Evolutionary conservation across 2,329 filamentous ascomycete genomes (phyloP).

Genomic region (Boeremia lycopersici): DNA sequence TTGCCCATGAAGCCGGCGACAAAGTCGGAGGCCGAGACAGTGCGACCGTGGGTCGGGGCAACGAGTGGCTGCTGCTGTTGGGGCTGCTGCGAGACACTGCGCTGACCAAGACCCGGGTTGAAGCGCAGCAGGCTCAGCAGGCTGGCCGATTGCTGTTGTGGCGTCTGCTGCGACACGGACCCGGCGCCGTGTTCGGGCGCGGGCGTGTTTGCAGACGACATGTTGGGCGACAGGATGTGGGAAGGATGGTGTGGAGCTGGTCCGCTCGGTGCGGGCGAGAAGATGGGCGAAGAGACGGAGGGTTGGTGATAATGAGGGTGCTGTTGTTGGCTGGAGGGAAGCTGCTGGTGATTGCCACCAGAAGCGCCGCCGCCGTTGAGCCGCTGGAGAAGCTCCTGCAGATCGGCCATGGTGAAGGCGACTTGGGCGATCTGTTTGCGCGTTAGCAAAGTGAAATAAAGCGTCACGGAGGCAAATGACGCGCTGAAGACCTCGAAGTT

Average conservation of each 20-base stretch:
- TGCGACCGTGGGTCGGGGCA: conserved; percentile 38
- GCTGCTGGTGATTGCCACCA: conserved; percentile 28
- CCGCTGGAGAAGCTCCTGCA: conserved; percentile 53
- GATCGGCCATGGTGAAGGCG: conserved; percentile 48
- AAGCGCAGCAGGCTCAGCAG: conserved; percentile 71
- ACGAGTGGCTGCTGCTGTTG: conserved; percentile 22
- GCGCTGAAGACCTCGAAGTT: conserved; percentile 2
- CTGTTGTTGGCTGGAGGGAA: conserved; percentile 31
- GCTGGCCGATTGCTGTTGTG: conserved; percentile 56
- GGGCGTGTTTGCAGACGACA: conserved; percentile 53
- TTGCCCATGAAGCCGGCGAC: conserved; percentile 62
- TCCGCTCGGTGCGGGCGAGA: conserved; percentile 60
- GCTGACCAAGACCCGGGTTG: conserved; percentile 52
- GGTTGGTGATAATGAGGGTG: conserved; percentile 57
- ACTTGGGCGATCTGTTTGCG: conserved; percentile 26
- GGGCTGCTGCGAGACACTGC: conserved; percentile 38
- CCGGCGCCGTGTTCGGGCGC: conserved; percentile 48
- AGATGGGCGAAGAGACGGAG: conserved; percentile 63
- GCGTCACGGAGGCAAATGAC: conserved; percentile 13
- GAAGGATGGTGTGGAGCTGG: conserved; percentile 63
- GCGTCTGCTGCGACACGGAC: conserved; percentile 47
- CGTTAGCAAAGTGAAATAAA: conserved; percentile 20
- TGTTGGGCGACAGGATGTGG: conserved; percentile 64
- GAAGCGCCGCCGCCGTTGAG: conserved; percentile 45
- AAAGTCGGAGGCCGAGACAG: conserved; percentile 62